These are phyloP conservation scores for Dictyostelium brefeldianum DNA, from an alignment of 78 protist species.

Conservation along the genomic window DNA sequence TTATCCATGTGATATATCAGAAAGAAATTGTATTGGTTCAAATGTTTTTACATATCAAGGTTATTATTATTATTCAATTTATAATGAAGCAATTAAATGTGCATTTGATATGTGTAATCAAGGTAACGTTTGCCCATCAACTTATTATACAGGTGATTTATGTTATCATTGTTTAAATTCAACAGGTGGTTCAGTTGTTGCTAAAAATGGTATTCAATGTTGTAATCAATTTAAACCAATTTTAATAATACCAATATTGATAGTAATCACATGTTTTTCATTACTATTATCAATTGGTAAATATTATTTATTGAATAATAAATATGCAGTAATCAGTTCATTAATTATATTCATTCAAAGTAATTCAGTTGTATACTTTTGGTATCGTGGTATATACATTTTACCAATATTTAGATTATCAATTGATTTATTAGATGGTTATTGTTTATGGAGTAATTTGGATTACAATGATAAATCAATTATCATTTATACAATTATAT, in stretches of 20 bases:
- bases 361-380: slow-evolving; percentile 11
- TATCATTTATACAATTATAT: not conserved
- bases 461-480: not conserved
- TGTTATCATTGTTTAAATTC: too few species aligned
- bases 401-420: slow-evolving; percentile 12
- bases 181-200: too few species aligned
- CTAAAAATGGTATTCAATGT: too few species aligned
- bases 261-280: not conserved
- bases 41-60: not conserved
- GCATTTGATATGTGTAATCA: too few species aligned
- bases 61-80: not conserved
- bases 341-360: not conserved
- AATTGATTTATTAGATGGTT: not conserved
- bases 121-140: too few species aligned
- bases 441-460: not conserved
- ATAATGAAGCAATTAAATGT: too few species aligned
- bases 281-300: not conserved
- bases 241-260: too few species aligned
- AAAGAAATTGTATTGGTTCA: not conserved
- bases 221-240: too few species aligned
- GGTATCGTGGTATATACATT: slow-evolving; percentile 2
- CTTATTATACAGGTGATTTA: too few species aligned
- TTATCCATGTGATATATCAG: not conserved
- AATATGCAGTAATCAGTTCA: not conserved
- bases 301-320: not conserved